Conservation (phyloP, 306 rosid species). For the Abrus pulchellus region DNA sequence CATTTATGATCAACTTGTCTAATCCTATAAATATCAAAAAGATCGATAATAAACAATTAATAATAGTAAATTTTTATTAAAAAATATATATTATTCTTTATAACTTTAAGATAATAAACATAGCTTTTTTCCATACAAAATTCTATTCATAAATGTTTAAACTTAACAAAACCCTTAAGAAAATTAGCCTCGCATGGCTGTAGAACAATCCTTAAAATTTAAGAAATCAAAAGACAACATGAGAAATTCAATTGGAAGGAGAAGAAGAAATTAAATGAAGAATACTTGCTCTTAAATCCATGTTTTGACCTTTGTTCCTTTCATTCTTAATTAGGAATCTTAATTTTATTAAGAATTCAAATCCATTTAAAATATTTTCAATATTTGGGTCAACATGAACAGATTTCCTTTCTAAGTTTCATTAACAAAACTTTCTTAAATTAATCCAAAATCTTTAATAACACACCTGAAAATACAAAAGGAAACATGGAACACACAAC, state of each 20-base stretch:
- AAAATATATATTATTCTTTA: too few species aligned
- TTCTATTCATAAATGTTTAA: too few species aligned
- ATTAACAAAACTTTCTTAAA: background rate
- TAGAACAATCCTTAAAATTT: background rate
- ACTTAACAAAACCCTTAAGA: background rate
- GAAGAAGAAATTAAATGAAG: background rate
- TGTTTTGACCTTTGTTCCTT: background rate
- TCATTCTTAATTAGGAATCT: background rate
- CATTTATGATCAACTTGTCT: background rate
- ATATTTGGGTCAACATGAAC: background rate
- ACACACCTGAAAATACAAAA: background rate
- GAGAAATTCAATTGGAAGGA: background rate
- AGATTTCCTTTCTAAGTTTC: background rate
- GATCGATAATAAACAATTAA: too few species aligned
- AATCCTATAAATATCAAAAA: background rate
- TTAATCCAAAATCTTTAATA: background rate
- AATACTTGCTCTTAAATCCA: background rate
- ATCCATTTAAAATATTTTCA: background rate
- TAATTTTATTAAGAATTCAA: background rate
- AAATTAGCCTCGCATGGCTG: background rate
- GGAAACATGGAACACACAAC: background rate
- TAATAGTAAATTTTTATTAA: too few species aligned
- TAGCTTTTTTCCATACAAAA: too few species aligned
- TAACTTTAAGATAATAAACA: too few species aligned
- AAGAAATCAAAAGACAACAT: background rate